A percentile compares a stretch with the other conserved stretches of the same genome.
Conservation (phyloP, 352 stramenopile genomes). For the Pythium apleroticum region DNA sequence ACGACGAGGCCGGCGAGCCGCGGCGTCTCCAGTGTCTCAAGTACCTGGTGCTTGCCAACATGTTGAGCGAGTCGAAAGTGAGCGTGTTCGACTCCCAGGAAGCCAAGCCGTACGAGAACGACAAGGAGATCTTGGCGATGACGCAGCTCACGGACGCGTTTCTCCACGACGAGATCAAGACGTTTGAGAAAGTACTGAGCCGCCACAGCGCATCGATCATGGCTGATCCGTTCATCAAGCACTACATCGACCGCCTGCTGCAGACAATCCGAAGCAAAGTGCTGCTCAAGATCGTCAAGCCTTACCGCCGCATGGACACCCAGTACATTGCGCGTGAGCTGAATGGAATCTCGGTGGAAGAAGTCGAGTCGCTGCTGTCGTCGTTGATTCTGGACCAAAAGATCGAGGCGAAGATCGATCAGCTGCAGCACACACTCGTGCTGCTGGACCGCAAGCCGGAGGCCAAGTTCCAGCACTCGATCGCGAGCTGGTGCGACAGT, state of each 20-base stretch:
- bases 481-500: constrained; percentile 63
- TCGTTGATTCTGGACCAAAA: constrained; percentile 92
- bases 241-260: constrained; percentile 93
- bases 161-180: constrained; percentile 94
- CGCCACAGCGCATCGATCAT: constrained; percentile 89
- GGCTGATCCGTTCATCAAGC: constrained; percentile 94
- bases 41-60: constrained; percentile 94
- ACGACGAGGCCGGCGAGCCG: constrained; percentile 94
- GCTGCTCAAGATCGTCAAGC: constrained; percentile 91
- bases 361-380: constrained; percentile 93
- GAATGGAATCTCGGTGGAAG: constrained; percentile 87
- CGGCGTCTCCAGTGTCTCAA: constrained; percentile 92
- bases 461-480: constrained; percentile 68
- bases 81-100: constrained; percentile 96
- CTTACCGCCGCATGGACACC: constrained; percentile 93
- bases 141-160: constrained; percentile 95
- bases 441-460: constrained; percentile 64
- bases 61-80: constrained; percentile 93
- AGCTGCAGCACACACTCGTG: constrained; percentile 80
- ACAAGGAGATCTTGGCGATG: constrained; percentile 96
- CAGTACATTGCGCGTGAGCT: constrained; percentile 91
- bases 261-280: constrained; percentile 95
- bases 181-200: constrained; percentile 91
- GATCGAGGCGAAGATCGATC: constrained; percentile 92
- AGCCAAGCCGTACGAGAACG: constrained; percentile 91